These are phyloP conservation scores for Podaxis rugospora DNA, from an alignment of 768 basidiomycete genomes.

Conservation along the genomic window DNA sequence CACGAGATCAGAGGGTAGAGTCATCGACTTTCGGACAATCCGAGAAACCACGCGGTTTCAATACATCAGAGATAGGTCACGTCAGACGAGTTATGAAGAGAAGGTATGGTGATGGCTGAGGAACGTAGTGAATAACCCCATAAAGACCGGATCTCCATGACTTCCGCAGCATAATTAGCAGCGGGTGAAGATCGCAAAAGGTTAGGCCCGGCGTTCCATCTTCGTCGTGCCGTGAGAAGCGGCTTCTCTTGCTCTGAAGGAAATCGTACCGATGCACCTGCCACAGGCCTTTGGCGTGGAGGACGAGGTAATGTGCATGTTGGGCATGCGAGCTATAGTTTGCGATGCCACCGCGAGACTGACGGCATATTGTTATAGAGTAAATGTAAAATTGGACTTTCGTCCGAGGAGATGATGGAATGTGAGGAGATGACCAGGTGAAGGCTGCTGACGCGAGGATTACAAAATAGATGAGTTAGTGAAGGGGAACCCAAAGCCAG, in stretches of 20 bases:
- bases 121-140: background rate
- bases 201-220: no score
- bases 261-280: no score
- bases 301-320: background rate
- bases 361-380: background rate
- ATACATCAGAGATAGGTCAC: background rate
- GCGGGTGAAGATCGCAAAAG: no score
- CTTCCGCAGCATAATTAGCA: background rate
- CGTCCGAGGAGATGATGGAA: background rate
- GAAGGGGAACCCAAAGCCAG: background rate
- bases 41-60: background rate
- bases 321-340: background rate
- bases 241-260: no score
- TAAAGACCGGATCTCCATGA: background rate
- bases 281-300: background rate
- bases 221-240: no score
- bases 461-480: background rate
- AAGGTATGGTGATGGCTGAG: background rate
- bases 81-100: background rate
- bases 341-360: background rate
- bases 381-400: background rate
- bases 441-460: background rate
- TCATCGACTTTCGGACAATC: background rate
- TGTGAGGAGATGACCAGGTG: background rate
- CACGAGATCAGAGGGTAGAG: background rate